Percentiles rank a stretch among this genome's conserved stretches.
Evolutionary conservation across 345 rosid species (phyloP).

Genomic region (Dimocarpus longan): DNA sequence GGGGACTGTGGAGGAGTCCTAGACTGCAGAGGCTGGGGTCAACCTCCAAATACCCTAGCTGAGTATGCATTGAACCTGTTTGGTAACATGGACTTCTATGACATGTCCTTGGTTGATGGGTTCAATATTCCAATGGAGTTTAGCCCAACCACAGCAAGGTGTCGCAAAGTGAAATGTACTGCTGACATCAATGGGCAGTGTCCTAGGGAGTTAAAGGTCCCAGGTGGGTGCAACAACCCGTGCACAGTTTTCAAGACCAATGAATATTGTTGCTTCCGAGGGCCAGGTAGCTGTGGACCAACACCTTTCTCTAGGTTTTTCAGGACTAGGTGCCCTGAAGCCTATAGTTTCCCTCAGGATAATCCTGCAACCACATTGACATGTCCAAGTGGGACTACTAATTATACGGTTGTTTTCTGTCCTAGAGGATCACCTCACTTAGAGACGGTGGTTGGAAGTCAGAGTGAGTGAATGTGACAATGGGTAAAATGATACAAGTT

Average conservation of each 20-base stretch:
- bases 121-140: conserved; percentile 60
- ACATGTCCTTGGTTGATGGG: conserved; percentile 24
- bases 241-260: conserved; percentile 53
- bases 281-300: conserved; percentile 21
- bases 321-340: conserved; percentile 28
- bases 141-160: conserved; percentile 39
- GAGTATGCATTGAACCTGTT: conserved; percentile 64
- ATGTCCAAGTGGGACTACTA: conserved; percentile 31
- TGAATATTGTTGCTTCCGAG: conserved; percentile 47
- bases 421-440: conserved; percentile 12
- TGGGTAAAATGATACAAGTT: no score
- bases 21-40: conserved; percentile 49
- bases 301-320: conserved; percentile 26
- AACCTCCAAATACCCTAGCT: conserved; percentile 61
- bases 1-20: conserved; percentile 59
- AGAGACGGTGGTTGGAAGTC: no score
- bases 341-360: conserved; percentile 36
- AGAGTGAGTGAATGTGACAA: no score
- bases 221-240: conserved; percentile 43
- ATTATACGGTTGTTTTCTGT: conserved; percentile 34
- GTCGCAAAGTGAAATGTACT: conserved; percentile 43
- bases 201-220: conserved; percentile 38
- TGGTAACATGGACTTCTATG: conserved; percentile 41
- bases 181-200: conserved; percentile 63
- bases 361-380: conserved; percentile 36